These are phyloP conservation scores for Pisolithus microcarpus DNA, from an alignment of 768 basidiomycete species.

Conservation along the genomic window DNA sequence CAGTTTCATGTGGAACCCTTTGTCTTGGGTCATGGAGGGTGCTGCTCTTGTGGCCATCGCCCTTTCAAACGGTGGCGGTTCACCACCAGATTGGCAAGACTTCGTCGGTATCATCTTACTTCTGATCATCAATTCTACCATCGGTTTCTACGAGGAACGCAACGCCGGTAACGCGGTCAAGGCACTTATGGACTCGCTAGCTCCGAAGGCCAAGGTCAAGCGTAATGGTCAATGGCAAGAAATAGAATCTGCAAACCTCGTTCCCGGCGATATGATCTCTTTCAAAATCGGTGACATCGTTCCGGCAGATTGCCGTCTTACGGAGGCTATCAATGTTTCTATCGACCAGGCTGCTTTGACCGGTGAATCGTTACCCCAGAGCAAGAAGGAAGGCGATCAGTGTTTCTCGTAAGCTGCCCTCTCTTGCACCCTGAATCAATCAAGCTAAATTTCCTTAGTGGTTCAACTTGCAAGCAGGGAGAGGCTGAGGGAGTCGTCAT, in stretches of 20 bases:
- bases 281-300: constrained; percentile 99
- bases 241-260: constrained; percentile 83
- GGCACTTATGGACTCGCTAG: constrained; percentile 98
- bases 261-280: constrained; percentile 92
- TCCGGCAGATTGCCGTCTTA: constrained; percentile 95
- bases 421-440: neutral
- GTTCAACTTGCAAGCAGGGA: constrained; percentile 98
- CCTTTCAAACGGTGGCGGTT: constrained; percentile 83
- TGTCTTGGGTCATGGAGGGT: constrained; percentile 99
- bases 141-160: constrained; percentile 97
- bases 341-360: constrained; percentile 98
- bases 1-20: constrained; percentile 99
- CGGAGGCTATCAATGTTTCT: constrained; percentile 93
- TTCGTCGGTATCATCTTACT: constrained; percentile 94
- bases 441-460: constrained; percentile 37
- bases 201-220: constrained; percentile 93
- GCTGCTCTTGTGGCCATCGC: constrained; percentile 92
- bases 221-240: constrained; percentile 81
- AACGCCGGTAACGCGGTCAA: constrained; percentile 99
- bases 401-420: constrained; percentile 85
- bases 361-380: constrained; percentile 90
- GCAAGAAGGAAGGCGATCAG: constrained; percentile 91
- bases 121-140: constrained; percentile 88
- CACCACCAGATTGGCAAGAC: constrained; percentile 94
- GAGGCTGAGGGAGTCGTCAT: constrained; percentile 99